Conservation (phyloP, 2,329 filamentous ascomycete genomes). For the Fusarium nanum region DNA sequence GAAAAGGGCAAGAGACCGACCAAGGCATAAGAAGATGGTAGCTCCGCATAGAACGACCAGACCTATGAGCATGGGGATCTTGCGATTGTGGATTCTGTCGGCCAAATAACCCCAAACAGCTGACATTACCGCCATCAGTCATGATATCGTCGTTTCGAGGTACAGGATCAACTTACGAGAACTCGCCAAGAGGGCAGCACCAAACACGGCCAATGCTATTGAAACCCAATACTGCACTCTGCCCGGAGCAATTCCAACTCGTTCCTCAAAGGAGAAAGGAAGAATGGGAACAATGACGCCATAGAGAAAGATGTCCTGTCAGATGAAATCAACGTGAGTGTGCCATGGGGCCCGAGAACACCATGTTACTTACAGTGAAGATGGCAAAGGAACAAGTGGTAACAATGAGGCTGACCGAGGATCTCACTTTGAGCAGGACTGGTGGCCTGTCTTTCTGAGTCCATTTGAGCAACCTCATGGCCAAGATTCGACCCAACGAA, state of each 20-base stretch:
- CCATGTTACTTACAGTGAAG: constrained; percentile 47
- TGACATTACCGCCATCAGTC: constrained; percentile 24
- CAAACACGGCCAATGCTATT: constrained; percentile 51
- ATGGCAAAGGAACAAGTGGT: constrained; percentile 50
- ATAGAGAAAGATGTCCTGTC: constrained; percentile 52
- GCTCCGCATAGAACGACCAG: constrained; percentile 47
- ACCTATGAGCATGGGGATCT: constrained; percentile 50
- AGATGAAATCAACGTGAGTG: constrained; percentile 1
- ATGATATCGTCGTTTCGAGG: neutral
- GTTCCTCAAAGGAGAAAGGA: constrained; percentile 48
- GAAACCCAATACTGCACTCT: constrained; percentile 53
- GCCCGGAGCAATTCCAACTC: constrained; percentile 42
- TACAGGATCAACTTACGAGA: constrained; percentile 45
- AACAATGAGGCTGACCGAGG: constrained; percentile 50
- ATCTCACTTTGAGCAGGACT: constrained; percentile 46
- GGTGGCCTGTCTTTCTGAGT: constrained; percentile 42
- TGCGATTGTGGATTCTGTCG: constrained; percentile 50
- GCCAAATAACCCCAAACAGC: constrained; percentile 53
- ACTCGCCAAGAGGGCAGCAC: constrained; percentile 47
- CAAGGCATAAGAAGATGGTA: constrained; percentile 50
- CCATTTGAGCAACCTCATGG: constrained; percentile 37
- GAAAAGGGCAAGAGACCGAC: constrained; percentile 48
- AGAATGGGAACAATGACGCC: constrained; percentile 51
- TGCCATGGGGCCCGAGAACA: neutral
- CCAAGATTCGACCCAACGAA: neutral